Conservation (phyloP, 2,329 filamentous ascomycete genomes). For the Clonostachys chloroleuca region DNA sequence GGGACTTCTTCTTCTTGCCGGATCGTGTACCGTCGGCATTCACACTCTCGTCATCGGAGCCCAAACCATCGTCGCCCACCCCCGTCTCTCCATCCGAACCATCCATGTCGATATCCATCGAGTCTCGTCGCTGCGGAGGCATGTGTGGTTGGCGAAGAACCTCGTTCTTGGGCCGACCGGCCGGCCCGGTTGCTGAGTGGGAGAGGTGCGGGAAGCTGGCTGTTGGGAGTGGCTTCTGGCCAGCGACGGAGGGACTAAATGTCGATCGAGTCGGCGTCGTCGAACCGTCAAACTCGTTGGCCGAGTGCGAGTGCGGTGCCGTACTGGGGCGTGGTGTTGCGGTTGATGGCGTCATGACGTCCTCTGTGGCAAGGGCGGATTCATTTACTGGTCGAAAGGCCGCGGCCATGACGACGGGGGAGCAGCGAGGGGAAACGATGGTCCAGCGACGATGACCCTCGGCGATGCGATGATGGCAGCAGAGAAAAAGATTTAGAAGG, state of each 20-base stretch:
- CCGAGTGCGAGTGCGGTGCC: slow-evolving; percentile 17
- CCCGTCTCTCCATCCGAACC: slow-evolving; percentile 63
- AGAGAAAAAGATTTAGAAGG: no score
- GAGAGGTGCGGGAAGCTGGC: slow-evolving; percentile 36
- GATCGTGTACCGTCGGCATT: slow-evolving; percentile 63
- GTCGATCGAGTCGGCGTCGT: slow-evolving; percentile 60
- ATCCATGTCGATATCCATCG: slow-evolving; percentile 72
- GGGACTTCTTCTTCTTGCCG: slow-evolving; percentile 92
- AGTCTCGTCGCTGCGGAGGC: slow-evolving; percentile 36
- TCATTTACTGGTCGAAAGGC: slow-evolving; percentile 40
- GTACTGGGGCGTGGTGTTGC: slow-evolving; percentile 26
- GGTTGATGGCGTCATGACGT: slow-evolving; percentile 29
- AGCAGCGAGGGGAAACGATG: neutral
- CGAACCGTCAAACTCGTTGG: slow-evolving; percentile 31
- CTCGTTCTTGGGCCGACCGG: slow-evolving; percentile 33
- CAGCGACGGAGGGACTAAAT: slow-evolving; percentile 36
- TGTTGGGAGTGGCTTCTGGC: slow-evolving; percentile 49
- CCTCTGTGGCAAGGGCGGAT: slow-evolving; percentile 14
- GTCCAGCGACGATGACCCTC: neutral
- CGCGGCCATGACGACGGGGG: slow-evolving; percentile 33
- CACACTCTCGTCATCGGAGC: slow-evolving; percentile 57
- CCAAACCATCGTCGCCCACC: slow-evolving; percentile 1
- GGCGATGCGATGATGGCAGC: neutral
- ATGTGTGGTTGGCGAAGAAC: slow-evolving; percentile 50
- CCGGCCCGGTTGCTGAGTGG: slow-evolving; percentile 40